These are phyloP conservation scores for Didymella keratinophila DNA, from an alignment of 2,329 filamentous ascomycete genomes.

Conservation along the genomic window DNA sequence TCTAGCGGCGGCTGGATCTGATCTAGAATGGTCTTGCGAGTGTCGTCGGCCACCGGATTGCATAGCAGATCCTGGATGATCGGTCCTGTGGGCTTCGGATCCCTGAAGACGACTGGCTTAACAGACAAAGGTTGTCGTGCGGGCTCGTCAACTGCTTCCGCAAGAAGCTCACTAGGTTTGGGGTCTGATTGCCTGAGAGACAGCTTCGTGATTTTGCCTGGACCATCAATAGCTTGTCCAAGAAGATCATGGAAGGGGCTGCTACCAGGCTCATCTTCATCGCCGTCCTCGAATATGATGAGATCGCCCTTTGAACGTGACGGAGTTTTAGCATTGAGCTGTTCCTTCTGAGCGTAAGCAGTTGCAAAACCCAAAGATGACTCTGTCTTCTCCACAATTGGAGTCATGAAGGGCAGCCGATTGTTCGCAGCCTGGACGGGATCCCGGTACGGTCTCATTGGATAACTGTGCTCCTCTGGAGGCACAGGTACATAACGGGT, in stretches of 20 bases:
- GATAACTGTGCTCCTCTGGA: slow-evolving; percentile 85
- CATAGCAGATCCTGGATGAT: slow-evolving; percentile 85
- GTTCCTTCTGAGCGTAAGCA: slow-evolving; percentile 61
- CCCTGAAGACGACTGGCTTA: slow-evolving; percentile 52
- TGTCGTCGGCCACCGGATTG: slow-evolving; percentile 83
- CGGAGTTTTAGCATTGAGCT: slow-evolving; percentile 77
- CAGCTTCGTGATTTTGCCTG: slow-evolving; percentile 60
- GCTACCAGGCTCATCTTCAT: slow-evolving; percentile 61
- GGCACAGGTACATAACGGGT: slow-evolving; percentile 79
- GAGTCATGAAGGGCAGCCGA: slow-evolving; percentile 96
- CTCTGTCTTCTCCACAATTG: slow-evolving; percentile 95
- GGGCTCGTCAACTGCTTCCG: slow-evolving; percentile 20
- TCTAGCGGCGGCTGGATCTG: slow-evolving; percentile 76
- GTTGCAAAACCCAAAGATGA: slow-evolving; percentile 71
- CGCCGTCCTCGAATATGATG: slow-evolving; percentile 50
- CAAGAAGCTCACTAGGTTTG: slow-evolving; percentile 30
- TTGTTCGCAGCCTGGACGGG: slow-evolving; percentile 83
- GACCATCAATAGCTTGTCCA: slow-evolving; percentile 56
- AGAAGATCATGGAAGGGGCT: slow-evolving; percentile 77
- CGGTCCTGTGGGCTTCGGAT: slow-evolving; percentile 64
- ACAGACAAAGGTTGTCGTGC: slow-evolving; percentile 29
- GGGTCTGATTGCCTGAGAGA: slow-evolving; percentile 56
- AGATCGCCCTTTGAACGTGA: slow-evolving; percentile 63
- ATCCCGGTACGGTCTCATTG: slow-evolving; percentile 81
- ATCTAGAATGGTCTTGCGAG: slow-evolving; percentile 77